Conservation (phyloP, 2,329 filamentous ascomycete genomes). For the Colletotrichum coccodes region DNA sequence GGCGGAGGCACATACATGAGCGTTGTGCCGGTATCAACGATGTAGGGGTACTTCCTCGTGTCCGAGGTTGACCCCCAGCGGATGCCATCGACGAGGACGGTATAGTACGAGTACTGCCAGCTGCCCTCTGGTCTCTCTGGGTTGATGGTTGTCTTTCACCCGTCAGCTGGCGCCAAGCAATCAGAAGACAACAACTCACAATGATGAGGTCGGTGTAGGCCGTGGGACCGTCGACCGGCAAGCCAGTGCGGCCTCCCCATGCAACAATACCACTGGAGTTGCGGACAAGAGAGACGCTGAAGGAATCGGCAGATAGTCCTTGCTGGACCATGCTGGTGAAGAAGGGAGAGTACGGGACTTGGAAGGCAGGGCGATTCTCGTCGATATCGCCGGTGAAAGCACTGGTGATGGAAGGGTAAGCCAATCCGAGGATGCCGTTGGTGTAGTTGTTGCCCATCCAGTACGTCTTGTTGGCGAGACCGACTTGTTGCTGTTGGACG, state of each 20-base stretch:
- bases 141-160: slow-evolving; percentile 54
- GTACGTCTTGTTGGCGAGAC: slow-evolving; percentile 58
- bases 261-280: slow-evolving; percentile 58
- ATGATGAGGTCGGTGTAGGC: slow-evolving; percentile 56
- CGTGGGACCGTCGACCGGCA: slow-evolving; percentile 47
- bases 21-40: slow-evolving; percentile 63
- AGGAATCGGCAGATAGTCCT: slow-evolving; percentile 55
- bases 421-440: slow-evolving; percentile 61
- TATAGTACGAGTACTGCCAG: slow-evolving; percentile 62
- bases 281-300: slow-evolving; percentile 59
- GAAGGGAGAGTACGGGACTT: slow-evolving; percentile 57
- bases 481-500: slow-evolving; percentile 57
- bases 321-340: slow-evolving; percentile 59
- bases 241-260: slow-evolving; percentile 51
- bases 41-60: slow-evolving; percentile 56
- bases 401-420: slow-evolving; percentile 60
- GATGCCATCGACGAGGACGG: slow-evolving; percentile 60
- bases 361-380: slow-evolving; percentile 50
- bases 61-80: slow-evolving; percentile 54
- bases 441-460: slow-evolving; percentile 64
- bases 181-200: slow-evolving; percentile 43
- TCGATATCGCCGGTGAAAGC: slow-evolving; percentile 53
- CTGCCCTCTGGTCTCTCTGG: slow-evolving; percentile 47
- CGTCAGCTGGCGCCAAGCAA: slow-evolving; percentile 14
- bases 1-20: slow-evolving; percentile 60